Evolutionary conservation across 148 eudicot genomes (phyloP), one percentile per base, ranked within the genome.

Genomic region (Silene conica): DNA sequence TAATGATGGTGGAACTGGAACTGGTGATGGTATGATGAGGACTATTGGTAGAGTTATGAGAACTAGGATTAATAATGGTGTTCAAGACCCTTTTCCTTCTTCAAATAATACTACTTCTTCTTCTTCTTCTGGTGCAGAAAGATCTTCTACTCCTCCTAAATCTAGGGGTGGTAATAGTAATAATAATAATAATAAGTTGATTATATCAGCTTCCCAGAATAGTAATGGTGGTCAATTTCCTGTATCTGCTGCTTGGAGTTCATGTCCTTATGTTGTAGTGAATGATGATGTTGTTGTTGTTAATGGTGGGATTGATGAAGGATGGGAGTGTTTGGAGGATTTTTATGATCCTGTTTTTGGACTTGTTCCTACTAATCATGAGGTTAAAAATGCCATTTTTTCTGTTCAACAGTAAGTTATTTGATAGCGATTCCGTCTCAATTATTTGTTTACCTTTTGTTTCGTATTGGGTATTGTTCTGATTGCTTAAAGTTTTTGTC

Each of bases 381-480:
- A 90, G 62, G 92, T 87, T 54, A 80, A 85, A 3, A 77, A 75
- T 74, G 89, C 96, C 8, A 71, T 88, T 20, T 82, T 81, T 57
- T 75, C 90, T 68, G 87, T 90, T 19, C 86, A 85, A 55, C 79
- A 82, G 96, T 88, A 75, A 75, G 79, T 83, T 57, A 50, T 3
- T 59, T 38, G 8, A 38, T 38, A 5, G 9, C 43, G 43, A 38
- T 6, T 1, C 41, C 41, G 8, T 66, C 20, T 20, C 54, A 18
- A 4, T 16, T 23, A 26, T 67, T 63, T 41, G 2, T n/a, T 55
- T 15, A 38, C 3, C 1, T 0, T 7, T 8, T 38, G 7, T 7
- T 3, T 6, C 41, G 5, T 34, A 34, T 34, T 34, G 7, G 6
- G 43, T 38, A 38, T 38, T 38, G 43, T 38, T 38, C 43, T 38